Base-by-base conservation (phyloP, 1,284 basidiomycete genomes). In the Sporisorium graminicola region DNA sequence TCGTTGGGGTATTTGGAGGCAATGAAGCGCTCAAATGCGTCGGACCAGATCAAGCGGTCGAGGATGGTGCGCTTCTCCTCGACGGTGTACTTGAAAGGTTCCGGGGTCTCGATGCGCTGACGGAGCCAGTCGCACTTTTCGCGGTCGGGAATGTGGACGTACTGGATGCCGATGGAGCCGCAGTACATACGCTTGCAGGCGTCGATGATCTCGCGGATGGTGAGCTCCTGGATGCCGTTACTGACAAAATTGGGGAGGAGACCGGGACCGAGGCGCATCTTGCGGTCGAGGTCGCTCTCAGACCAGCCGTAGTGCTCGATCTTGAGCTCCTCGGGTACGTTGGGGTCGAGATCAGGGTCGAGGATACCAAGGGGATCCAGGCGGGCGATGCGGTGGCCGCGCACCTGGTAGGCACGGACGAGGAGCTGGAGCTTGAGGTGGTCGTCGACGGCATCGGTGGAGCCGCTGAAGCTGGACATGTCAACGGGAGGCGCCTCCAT, bases 51-150 rank as follows among this genome's bases (percentile, higher is more conserved):
- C 83, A 98, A 91, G 71, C 97, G 93, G 88, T 99, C 97, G 67
- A 99, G 90, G 78, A 99, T 97, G 92, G 97, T 96, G 65, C 95
- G 92, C 88, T 99, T 99, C 89, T 99, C 96, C 85, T 99, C 97
- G 67, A 94, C 90, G 51, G 92, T 92, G 88, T 99, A 99, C 85
- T 94, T 94, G 94, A 94, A 98, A n/a, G 96, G 96, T 81, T 93
- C 92, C 5, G 97, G 97, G 24, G 93, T 92, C 87, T 99, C 97
- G 62, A 99, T 90, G 74, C 97, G 93, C 86, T 95, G 94, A 78
- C 97, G 91, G 81, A 99, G 95, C 97, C 97, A 99, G 88, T 99
- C 95, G 85, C 97, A 99, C 87, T 98, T 94, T 80, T 95, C 94
- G 88, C 96, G 94, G 89, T 98, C 94, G 43, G 95, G 94, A 74